Evolutionary conservation across 179 eudicot species (phyloP).

Genomic region (Gypsophila paniculata): DNA sequence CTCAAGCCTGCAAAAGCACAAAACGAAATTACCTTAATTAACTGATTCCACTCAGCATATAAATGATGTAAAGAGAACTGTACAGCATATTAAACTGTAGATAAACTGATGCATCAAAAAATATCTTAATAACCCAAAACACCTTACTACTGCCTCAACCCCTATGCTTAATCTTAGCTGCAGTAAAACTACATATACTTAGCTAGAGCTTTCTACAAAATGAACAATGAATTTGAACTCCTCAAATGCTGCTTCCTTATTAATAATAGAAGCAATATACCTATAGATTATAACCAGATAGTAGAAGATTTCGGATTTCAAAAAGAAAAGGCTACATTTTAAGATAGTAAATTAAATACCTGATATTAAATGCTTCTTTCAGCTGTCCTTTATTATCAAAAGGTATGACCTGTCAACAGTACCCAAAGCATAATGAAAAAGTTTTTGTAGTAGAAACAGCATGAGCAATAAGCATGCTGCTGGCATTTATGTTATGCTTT

Average conservation of each 20-base stretch:
- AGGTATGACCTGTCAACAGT: conserved; percentile 69
- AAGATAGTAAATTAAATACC: conserved; percentile 37
- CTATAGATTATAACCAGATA: too few species aligned
- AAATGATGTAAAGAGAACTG: neutral
- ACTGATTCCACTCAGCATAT: neutral
- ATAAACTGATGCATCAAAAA: neutral
- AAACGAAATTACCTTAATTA: neutral
- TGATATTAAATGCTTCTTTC: conserved; percentile 95
- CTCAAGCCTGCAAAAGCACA: conserved; percentile 67
- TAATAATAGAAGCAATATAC: too few species aligned
- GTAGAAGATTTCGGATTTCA: too few species aligned
- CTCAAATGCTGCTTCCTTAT: too few species aligned
- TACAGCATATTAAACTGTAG: neutral
- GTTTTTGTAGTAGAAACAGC: conserved; percentile 12
- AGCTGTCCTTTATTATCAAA: conserved; percentile 92
- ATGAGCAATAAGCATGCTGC: neutral
- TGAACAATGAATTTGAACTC: too few species aligned
- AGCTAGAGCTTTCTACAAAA: too few species aligned
- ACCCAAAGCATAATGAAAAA: conserved; percentile 13
- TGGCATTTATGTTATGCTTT: neutral
- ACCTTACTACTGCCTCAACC: neutral
- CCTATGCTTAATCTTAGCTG: neutral
- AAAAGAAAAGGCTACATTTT: too few species aligned
- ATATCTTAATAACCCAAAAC: neutral
- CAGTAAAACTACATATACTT: neutral